Base-by-base conservation (phyloP, 495 filamentous ascomycete species). In the Neohortaea acidophila region DNA sequence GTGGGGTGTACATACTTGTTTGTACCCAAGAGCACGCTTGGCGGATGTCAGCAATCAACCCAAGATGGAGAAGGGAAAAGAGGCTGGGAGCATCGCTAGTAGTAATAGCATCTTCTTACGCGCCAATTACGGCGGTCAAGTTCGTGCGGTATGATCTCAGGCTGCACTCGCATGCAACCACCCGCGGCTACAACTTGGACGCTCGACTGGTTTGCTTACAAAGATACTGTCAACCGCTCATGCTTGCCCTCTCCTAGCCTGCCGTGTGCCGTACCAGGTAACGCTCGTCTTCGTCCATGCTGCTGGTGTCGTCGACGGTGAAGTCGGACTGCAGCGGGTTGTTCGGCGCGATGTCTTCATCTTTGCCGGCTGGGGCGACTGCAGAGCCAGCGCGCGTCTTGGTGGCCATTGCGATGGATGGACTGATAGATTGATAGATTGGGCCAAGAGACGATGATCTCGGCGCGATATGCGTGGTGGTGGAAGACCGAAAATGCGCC, bases 81-180 rank as follows among this genome's bases (percentile, higher is more conserved):
- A 22, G n/a, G n/a, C n/a, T 36, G 40, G 46, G 33, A 38, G 38
- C 43, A 51, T 47, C 39, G 43, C 37, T 40, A 42, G 40, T 29
- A 28, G 48, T 54, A 48, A 54, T 49, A 52, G 49, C 49, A 48
- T 48, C 51, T 54, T 39, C 51, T 54, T 54, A 41, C 51, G 51
- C 51, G 51, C 51, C 31, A 33, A 54, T 51, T 41, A 49, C 37
- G 43, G 44, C 52, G 51, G 44, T 47, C 51, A 54, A 54, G 51
- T 54, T 54, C 51, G 46, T 45, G 51, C 51, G 49, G 51, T 54
- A 14, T 52, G 29, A 54, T 54, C 51, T 54, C 51, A 54, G 52
- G 35, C 48, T 35, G 31, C n/a, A n/a, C n/a, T n/a, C n/a, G n/a
- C n/a, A n/a, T n/a, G n/a, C n/a, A n/a, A n/a, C n/a, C n/a, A n/a